Percentiles rank a stretch among this genome's conserved stretches.
Evolutionary conservation across 2,329 filamentous ascomycete genomes (phyloP).

Genomic region (Biscogniauxia sp.): DNA sequence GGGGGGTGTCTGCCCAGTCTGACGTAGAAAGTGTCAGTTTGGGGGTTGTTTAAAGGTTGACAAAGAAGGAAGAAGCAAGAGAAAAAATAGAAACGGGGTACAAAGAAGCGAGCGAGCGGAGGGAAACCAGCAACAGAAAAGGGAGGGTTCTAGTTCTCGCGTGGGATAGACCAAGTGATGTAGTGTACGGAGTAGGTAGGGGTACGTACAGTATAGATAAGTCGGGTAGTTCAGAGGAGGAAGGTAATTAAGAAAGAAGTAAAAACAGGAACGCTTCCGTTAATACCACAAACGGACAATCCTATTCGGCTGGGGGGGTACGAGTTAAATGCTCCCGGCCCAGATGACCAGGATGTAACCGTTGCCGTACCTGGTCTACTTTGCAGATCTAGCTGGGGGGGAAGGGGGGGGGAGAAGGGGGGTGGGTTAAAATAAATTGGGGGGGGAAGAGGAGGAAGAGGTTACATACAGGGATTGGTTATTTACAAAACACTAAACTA

Average conservation of each 20-base stretch:
- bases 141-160: conserved; percentile 18
- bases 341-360: background rate
- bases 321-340: background rate
- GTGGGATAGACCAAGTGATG: conserved; percentile 12
- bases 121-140: conserved; percentile 20
- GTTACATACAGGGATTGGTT: too few species aligned
- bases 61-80: conserved; percentile 7
- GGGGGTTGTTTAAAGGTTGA: conserved; percentile 14
- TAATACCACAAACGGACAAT: conserved; percentile 18
- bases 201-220: conserved; percentile 5
- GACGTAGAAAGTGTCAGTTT: conserved; percentile 11
- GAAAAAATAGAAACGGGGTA: conserved; percentile 10
- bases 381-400: background rate
- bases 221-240: background rate
- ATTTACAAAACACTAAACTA: too few species aligned
- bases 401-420: background rate
- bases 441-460: background rate
- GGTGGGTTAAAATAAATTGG: conserved; percentile 16
- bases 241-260: conserved; percentile 13
- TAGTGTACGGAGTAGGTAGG: background rate
- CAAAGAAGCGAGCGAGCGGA: conserved; percentile 1
- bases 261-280: conserved; percentile 17
- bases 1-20: conserved; percentile 8
- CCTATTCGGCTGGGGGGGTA: conserved; percentile 11
- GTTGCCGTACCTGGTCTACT: background rate